A percentile compares a stretch with the other conserved stretches of the same genome.
phyloP scores from a whole-genome alignment of 352 stramenopile species.

The Pythium vanterpoolii region DNA sequence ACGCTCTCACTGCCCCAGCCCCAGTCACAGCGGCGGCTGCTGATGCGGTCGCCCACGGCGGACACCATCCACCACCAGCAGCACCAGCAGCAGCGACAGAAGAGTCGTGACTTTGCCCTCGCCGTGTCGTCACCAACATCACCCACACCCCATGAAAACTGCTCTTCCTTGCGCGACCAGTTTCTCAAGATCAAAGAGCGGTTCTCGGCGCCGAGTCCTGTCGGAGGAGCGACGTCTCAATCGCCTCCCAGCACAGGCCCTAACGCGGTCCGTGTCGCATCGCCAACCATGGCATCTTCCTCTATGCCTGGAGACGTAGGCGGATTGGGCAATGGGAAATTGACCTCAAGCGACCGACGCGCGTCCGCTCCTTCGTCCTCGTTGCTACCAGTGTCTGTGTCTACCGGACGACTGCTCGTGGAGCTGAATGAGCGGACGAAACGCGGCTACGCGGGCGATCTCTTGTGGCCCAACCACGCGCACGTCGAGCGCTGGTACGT shows the following conservation, averaged over 20 bases:
- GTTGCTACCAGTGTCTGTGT: conserved; percentile 2
- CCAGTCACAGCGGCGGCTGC: conserved; percentile 14
- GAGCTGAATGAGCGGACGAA: conserved; percentile 29
- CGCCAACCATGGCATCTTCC: neutral
- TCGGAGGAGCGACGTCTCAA: conserved; percentile 9
- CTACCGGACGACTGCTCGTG: conserved; percentile 22
- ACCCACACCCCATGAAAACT: conserved; percentile 52
- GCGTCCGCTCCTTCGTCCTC: conserved; percentile 1
- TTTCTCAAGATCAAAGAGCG: conserved; percentile 80
- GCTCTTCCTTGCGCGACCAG: conserved; percentile 73
- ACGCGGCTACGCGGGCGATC: conserved; percentile 21
- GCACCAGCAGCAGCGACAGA: conserved; percentile 29
- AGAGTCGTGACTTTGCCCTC: conserved; percentile 59
- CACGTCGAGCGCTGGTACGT: conserved; percentile 71
- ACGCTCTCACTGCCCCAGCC: conserved; percentile 1
- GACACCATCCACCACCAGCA: conserved; percentile 18
- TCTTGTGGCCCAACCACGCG: conserved; percentile 41
- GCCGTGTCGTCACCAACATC: conserved; percentile 34
- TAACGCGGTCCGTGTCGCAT: neutral
- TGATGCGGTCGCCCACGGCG: conserved; percentile 27
- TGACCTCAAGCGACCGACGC: neutral
- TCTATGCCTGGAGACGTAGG: neutral
- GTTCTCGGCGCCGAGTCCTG: conserved; percentile 46
- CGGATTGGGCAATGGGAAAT: neutral
- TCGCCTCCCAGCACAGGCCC: conserved; percentile 3